Evolutionary conservation across 108 stramenopile genomes (phyloP).

Genomic region (Seminavis robusta): DNA sequence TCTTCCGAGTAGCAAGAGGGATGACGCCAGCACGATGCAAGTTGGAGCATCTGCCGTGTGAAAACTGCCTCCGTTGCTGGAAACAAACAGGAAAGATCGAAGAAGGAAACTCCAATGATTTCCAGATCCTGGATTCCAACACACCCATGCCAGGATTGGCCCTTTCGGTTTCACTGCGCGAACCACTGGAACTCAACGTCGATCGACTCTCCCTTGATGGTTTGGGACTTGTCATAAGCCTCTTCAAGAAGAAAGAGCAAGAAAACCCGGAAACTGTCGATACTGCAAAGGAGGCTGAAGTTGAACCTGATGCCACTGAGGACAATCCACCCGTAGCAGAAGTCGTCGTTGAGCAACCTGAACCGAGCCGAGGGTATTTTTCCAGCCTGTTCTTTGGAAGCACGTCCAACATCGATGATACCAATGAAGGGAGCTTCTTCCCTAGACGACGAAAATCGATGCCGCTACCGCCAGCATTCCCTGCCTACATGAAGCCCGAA

Average conservation of each 20-base stretch:
- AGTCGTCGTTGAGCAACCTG: no score
- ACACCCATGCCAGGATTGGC: constrained; percentile 73
- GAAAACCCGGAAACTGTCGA: neutral
- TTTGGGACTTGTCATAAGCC: constrained; percentile 31
- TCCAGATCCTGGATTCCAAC: constrained; percentile 26
- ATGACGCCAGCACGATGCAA: constrained; percentile 36
- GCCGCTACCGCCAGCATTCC: constrained; percentile 33
- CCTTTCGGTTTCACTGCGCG: constrained; percentile 47
- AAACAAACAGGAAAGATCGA: constrained; percentile 2
- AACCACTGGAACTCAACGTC: constrained; percentile 71
- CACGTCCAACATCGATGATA: constrained; percentile 1
- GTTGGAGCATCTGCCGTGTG: constrained; percentile 46
- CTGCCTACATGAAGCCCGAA: constrained; percentile 75
- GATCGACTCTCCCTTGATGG: constrained; percentile 55
- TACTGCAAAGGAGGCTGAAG: neutral
- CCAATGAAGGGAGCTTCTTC: neutral
- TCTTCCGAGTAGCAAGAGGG: constrained; percentile 58
- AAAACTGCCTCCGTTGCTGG: constrained; percentile 58
- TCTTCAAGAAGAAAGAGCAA: constrained; percentile 31
- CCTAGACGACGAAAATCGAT: neutral
- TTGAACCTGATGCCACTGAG: neutral
- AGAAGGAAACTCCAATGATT: neutral
- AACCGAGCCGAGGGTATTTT: no score
- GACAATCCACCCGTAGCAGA: no score
- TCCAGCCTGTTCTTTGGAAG: constrained; percentile 2